Evolutionary conservation across 768 basidiomycete genomes (phyloP).

Genomic region (Gloeopeniophorella convolvens): DNA sequence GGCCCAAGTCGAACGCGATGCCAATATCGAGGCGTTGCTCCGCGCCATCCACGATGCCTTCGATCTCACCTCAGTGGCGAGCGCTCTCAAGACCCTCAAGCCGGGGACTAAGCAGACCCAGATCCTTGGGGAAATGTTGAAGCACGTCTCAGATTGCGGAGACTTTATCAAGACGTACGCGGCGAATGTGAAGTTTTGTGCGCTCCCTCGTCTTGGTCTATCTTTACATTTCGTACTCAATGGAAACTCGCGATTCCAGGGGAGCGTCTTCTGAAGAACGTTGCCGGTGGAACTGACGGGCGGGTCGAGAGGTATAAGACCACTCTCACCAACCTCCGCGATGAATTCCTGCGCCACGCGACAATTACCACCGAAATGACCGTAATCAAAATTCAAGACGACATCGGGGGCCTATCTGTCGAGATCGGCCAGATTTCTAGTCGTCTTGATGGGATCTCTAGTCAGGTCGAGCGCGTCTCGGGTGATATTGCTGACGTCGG

Average conservation of each 20-base stretch:
- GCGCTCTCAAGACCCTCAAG: neutral
- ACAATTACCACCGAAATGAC: neutral
- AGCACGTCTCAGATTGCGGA: neutral
- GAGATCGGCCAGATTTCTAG: neutral
- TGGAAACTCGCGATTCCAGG: too few species aligned
- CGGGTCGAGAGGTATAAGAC: neutral
- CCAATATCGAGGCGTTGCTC: neutral
- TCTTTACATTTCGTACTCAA: too few species aligned
- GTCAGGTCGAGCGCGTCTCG: too few species aligned
- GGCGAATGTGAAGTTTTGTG: too few species aligned
- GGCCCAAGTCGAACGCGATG: neutral
- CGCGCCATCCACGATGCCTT: neutral
- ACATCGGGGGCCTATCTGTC: neutral
- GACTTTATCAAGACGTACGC: too few species aligned
- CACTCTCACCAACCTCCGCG: neutral
- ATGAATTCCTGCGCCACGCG: neutral
- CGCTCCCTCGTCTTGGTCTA: too few species aligned
- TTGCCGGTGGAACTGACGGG: neutral
- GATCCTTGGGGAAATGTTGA: too few species aligned
- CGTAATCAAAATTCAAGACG: neutral
- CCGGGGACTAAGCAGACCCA: neutral
- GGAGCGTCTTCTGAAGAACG: neutral
- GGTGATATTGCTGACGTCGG: too few species aligned
- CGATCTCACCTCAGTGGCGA: neutral
- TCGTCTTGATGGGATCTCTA: neutral